Evolutionary conservation across 768 basidiomycete species (phyloP).

Genomic region (Podaxis pistillaris): DNA sequence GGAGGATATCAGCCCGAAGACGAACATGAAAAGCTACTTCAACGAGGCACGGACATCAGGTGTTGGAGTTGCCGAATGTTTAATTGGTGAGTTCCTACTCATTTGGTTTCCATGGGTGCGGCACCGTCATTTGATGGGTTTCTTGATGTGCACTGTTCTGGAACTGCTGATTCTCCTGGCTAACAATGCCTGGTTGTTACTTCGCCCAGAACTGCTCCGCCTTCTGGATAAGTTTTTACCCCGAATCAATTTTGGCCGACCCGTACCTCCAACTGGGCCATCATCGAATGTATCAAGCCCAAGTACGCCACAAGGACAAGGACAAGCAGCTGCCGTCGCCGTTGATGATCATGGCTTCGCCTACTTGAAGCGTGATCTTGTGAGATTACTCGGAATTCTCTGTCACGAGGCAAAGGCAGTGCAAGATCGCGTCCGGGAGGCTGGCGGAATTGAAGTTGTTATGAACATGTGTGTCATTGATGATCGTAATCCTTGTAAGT

Average conservation of each 20-base stretch:
- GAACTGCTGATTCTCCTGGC: slow-evolving; percentile 7
- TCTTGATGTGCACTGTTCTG: neutral
- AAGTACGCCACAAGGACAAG: slow-evolving; percentile 21
- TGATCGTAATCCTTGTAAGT: slow-evolving; percentile 90
- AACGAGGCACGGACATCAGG: slow-evolving; percentile 41
- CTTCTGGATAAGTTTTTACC: slow-evolving; percentile 83
- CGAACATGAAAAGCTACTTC: slow-evolving; percentile 40
- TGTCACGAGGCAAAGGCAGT: slow-evolving; percentile 60
- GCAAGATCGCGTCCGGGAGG: slow-evolving; percentile 72
- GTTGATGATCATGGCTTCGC: slow-evolving; percentile 61
- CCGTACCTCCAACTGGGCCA: slow-evolving; percentile 34
- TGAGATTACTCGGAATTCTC: slow-evolving; percentile 82
- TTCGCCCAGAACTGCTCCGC: slow-evolving; percentile 60
- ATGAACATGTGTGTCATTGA: slow-evolving; percentile 90
- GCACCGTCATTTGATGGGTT: slow-evolving; percentile 5
- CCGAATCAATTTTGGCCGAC: slow-evolving; percentile 77
- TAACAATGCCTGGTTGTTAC: slow-evolving; percentile 13
- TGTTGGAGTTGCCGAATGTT: slow-evolving; percentile 48
- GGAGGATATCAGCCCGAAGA: slow-evolving; percentile 19
- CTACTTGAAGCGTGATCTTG: slow-evolving; percentile 86
- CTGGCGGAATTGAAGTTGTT: slow-evolving; percentile 75
- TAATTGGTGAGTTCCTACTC: slow-evolving; percentile 50
- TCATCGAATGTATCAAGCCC: slow-evolving; percentile 23
- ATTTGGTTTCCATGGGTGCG: slow-evolving; percentile 1
- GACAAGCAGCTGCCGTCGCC: slow-evolving; percentile 2